These are phyloP conservation scores for Colletotrichum kahawae DNA, from an alignment of 2,329 filamentous ascomycete species.

Conservation along the genomic window DNA sequence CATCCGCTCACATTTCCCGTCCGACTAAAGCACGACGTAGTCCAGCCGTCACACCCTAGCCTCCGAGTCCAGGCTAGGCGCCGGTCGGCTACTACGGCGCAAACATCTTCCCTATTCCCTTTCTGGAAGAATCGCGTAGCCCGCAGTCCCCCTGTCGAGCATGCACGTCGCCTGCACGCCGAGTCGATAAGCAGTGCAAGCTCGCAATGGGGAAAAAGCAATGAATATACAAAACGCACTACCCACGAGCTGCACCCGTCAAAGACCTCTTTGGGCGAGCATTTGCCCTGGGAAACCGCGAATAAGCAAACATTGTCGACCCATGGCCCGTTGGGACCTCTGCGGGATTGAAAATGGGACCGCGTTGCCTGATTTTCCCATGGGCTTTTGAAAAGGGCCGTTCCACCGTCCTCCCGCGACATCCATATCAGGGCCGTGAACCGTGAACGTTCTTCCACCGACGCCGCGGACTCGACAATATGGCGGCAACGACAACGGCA, in stretches of 20 bases:
- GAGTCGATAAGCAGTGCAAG: neutral
- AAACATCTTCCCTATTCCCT: neutral
- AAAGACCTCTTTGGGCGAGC: neutral
- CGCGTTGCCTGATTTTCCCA: neutral
- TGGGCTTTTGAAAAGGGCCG: neutral
- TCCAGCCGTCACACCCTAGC: neutral
- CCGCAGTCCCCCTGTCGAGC: neutral
- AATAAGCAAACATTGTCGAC: neutral
- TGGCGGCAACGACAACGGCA: neutral
- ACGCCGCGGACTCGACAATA: neutral
- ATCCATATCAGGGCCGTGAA: neutral
- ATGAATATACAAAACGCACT: neutral
- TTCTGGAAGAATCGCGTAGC: neutral
- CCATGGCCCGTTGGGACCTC: neutral
- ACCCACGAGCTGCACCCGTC: neutral
- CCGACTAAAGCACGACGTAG: neutral
- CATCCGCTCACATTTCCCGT: neutral
- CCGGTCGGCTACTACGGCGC: neutral
- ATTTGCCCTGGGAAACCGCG: neutral
- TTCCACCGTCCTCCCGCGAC: neutral
- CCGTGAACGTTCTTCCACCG: neutral
- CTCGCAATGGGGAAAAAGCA: slow-evolving; percentile 6
- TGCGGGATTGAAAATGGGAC: neutral
- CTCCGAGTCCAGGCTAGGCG: neutral
- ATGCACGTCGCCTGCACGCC: neutral